Conservation (phyloP, 306 rosid species). For the Abrus pulchellus region DNA sequence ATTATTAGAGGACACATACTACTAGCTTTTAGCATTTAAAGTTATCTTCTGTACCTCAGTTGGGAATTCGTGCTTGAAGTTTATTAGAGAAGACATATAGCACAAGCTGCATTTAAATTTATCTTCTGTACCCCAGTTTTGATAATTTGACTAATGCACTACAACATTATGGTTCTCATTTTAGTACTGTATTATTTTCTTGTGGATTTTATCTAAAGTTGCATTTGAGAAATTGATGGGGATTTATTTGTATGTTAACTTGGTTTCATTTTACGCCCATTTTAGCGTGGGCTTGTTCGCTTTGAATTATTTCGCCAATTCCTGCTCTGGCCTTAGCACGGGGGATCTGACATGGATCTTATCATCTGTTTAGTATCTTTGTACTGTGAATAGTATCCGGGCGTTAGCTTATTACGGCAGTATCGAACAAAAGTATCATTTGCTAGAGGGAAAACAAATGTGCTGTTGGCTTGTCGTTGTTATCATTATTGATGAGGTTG, state of each 20-base stretch:
- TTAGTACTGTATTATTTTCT: not conserved
- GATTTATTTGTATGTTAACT: not conserved
- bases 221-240: not conserved
- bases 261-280: not conserved
- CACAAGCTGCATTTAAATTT: constrained; percentile 22
- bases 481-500: too few species aligned
- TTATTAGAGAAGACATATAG: not conserved
- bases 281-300: not conserved
- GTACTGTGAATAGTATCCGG: too few species aligned
- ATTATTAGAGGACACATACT: not conserved
- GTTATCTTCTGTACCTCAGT: not conserved
- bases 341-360: too few species aligned
- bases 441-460: too few species aligned
- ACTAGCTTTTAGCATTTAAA: constrained; percentile 28
- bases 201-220: not conserved
- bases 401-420: too few species aligned
- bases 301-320: not conserved
- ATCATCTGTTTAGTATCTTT: too few species aligned
- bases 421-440: too few species aligned
- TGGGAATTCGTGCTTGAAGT: constrained; percentile 66
- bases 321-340: too few species aligned
- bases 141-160: constrained; percentile 33
- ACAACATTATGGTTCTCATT: constrained; percentile 19
- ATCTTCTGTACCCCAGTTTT: not conserved
- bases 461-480: too few species aligned